Conservation (phyloP, 208 protist species). For the Wallacemonas sp. region DNA sequence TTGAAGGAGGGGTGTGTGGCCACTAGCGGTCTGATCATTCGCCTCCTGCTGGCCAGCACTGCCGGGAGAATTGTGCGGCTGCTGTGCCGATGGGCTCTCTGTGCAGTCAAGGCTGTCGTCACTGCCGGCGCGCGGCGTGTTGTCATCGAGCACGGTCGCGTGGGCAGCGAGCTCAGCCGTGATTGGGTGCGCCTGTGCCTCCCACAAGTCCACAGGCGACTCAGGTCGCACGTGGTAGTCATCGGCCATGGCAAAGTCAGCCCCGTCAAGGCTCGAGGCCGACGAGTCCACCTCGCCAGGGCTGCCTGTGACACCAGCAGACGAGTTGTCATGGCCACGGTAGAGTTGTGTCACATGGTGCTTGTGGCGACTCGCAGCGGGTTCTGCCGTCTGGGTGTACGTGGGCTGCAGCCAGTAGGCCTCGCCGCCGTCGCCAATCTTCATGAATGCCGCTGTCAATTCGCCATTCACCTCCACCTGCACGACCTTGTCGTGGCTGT, state of each 20-base stretch:
- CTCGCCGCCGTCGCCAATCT: constrained; percentile 93
- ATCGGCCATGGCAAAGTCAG: neutral
- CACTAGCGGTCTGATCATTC: too few species aligned
- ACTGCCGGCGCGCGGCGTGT: neutral
- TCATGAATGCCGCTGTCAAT: constrained; percentile 91
- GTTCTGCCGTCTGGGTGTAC: constrained; percentile 12
- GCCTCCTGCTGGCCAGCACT: too few species aligned
- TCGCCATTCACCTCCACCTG: constrained; percentile 94
- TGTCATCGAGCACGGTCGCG: constrained; percentile 7
- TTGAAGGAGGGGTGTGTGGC: constrained; percentile 28
- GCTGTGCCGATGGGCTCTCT: too few species aligned
- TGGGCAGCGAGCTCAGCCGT: neutral
- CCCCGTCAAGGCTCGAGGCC: neutral
- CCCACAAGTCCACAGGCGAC: constrained; percentile 18
- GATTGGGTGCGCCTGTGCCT: neutral
- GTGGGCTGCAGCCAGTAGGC: constrained; percentile 92
- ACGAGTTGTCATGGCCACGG: neutral
- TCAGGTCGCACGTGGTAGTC: constrained; percentile 24
- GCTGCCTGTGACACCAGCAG: neutral
- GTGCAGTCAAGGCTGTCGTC: neutral
- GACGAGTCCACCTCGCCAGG: neutral
- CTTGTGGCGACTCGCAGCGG: too few species aligned
- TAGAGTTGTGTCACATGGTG: too few species aligned
- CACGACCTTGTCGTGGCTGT: constrained; percentile 89
- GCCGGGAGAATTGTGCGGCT: too few species aligned